Percentiles rank a stretch among this genome's conserved stretches.
phyloP scores from a whole-genome alignment of 257 asterid species.

The Nicotiana tabacum region DNA sequence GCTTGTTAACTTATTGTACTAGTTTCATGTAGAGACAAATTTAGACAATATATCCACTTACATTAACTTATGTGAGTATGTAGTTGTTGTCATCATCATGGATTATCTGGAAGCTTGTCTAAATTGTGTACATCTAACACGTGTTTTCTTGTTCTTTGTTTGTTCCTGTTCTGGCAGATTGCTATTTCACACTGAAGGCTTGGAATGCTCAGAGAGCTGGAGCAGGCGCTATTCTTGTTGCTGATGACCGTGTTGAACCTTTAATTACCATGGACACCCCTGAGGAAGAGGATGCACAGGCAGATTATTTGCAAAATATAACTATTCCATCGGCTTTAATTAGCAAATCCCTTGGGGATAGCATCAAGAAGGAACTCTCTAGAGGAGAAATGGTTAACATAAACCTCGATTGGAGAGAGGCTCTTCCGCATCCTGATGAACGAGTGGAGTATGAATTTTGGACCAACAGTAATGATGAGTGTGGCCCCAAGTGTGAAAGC shows the following conservation, averaged over 20 bases:
- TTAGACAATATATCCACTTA: neutral
- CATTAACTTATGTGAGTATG: neutral
- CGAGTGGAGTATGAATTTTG: conserved; percentile 90
- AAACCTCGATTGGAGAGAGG: conserved; percentile 90
- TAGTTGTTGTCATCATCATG: neutral
- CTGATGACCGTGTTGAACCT: conserved; percentile 69
- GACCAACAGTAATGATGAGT: conserved; percentile 90
- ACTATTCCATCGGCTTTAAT: conserved; percentile 81
- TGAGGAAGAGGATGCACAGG: conserved; percentile 53
- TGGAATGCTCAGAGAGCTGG: conserved; percentile 95
- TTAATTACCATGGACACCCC: conserved; percentile 94
- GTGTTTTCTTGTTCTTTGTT: neutral
- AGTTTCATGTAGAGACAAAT: neutral
- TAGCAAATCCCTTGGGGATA: conserved; percentile 77
- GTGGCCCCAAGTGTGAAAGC: conserved; percentile 87
- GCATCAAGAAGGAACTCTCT: conserved; percentile 51
- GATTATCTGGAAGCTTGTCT: neutral
- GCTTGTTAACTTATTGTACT: neutral
- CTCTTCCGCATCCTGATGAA: conserved; percentile 96
- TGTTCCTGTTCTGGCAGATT: conserved; percentile 39
- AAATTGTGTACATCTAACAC: neutral
- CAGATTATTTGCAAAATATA: conserved; percentile 68
- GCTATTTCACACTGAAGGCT: conserved; percentile 81
- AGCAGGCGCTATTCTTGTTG: conserved; percentile 91
- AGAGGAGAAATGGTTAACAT: conserved; percentile 67